Evolutionary conservation across 306 rosid species (phyloP).

Genomic region (Rubus idaeus): DNA sequence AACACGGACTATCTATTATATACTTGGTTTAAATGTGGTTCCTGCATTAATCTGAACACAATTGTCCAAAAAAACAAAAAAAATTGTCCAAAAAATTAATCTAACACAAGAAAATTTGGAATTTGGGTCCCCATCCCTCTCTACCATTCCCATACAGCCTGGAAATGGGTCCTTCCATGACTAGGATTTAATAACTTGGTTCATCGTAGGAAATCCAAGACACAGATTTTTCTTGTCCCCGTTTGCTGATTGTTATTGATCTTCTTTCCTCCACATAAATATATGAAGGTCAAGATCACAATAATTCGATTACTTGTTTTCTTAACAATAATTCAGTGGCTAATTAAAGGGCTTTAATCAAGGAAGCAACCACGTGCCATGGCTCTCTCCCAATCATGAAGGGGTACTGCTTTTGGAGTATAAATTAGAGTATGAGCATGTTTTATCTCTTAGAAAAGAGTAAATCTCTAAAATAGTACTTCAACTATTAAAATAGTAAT

Average conservation of each 20-base stretch:
- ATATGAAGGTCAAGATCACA: background rate
- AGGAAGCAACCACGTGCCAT: background rate
- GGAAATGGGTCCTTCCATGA: conserved; percentile 8
- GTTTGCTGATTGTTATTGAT: background rate
- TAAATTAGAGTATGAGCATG: background rate
- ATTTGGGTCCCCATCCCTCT: background rate
- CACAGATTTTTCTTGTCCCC: background rate
- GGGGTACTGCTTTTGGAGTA: background rate
- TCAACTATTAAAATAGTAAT: no score
- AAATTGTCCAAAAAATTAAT: no score
- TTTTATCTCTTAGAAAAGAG: no score
- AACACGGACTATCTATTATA: no score
- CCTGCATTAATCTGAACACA: no score
- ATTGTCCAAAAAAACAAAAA: no score
- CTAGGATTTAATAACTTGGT: background rate
- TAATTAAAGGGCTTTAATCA: background rate
- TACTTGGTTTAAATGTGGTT: background rate
- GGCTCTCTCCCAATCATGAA: background rate
- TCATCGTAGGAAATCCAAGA: background rate
- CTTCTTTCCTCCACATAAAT: background rate
- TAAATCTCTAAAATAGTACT: no score
- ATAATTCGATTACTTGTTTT: background rate
- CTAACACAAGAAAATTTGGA: background rate
- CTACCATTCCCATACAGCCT: background rate
- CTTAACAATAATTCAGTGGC: background rate